Evolutionary conservation across 352 stramenopile genomes (phyloP).

Genomic region (Phytophthora europaea): DNA sequence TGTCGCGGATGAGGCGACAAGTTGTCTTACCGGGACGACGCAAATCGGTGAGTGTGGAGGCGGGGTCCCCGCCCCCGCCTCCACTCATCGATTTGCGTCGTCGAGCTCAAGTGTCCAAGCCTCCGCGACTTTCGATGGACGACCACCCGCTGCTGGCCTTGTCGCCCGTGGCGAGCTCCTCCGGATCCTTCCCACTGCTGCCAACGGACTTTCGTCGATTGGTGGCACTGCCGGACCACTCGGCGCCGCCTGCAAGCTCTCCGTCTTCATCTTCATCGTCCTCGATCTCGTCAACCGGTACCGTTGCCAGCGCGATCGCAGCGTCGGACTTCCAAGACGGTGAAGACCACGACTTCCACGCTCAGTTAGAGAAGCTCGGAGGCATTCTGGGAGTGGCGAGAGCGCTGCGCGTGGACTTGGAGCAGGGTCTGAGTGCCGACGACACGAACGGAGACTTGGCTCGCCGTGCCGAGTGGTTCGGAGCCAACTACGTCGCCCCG

Average conservation of each 20-base stretch:
- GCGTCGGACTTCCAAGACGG: constrained; percentile 6
- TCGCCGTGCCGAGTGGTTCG: constrained; percentile 32
- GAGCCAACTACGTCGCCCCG: constrained; percentile 47
- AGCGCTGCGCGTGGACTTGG: constrained; percentile 47
- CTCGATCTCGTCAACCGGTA: constrained; percentile 16
- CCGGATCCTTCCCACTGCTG: constrained; percentile 11
- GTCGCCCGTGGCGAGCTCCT: neutral
- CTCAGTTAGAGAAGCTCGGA: constrained; percentile 49
- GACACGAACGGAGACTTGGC: constrained; percentile 10
- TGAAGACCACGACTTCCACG: constrained; percentile 12
- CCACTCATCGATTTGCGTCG: constrained; percentile 24
- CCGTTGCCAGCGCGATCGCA: constrained; percentile 22
- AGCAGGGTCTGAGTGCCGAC: constrained; percentile 25
- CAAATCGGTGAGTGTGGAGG: too few relatives aligned
- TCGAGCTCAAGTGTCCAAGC: constrained; percentile 1
- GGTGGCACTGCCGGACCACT: constrained; percentile 14
- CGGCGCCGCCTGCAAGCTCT: neutral
- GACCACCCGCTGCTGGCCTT: constrained; percentile 18
- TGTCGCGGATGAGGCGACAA: too few relatives aligned
- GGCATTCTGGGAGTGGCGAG: constrained; percentile 55
- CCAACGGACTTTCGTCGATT: constrained; percentile 31
- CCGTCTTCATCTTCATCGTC: constrained; percentile 12
- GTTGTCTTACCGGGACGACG: too few relatives aligned
- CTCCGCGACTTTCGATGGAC: constrained; percentile 15
- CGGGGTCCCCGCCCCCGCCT: too few relatives aligned